Evolutionary conservation across 2,329 filamentous ascomycete genomes (phyloP).

Genomic region (Aureobasidium sp.): DNA sequence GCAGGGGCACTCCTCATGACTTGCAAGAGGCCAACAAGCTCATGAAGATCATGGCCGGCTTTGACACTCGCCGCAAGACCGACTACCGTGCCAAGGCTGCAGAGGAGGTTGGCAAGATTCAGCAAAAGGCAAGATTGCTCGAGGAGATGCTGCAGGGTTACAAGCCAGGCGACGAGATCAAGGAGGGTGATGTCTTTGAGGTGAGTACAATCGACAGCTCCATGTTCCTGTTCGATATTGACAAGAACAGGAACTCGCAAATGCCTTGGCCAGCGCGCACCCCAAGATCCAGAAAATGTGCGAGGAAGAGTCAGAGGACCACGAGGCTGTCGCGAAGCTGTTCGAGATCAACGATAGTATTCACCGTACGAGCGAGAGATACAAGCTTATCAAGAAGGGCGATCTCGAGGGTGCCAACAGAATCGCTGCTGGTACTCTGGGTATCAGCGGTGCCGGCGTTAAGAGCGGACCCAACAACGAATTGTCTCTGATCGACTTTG

Average conservation of each 20-base stretch:
- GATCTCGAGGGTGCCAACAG: constrained; percentile 75
- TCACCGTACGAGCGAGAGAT: constrained; percentile 89
- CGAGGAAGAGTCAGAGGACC: constrained; percentile 94
- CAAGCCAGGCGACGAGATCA: constrained; percentile 69
- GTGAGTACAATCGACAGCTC: constrained; percentile 31
- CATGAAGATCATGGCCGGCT: constrained; percentile 99
- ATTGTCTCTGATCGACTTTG: constrained; percentile 89
- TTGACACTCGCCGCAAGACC: constrained; percentile 88
- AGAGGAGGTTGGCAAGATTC: constrained; percentile 87
- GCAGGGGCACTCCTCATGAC: constrained; percentile 82
- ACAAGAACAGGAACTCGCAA: constrained; percentile 63
- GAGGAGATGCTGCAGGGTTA: constrained; percentile 89
- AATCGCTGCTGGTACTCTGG: constrained; percentile 72
- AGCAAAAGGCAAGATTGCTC: constrained; percentile 84
- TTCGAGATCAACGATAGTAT: constrained; percentile 99
- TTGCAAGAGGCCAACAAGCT: constrained; percentile 92
- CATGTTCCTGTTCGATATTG: not conserved
- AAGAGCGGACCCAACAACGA: constrained; percentile 63
- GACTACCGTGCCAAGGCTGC: constrained; percentile 97
- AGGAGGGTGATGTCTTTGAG: constrained; percentile 60
- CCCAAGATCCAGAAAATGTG: constrained; percentile 99
- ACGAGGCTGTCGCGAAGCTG: constrained; percentile 88
- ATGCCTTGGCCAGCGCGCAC: constrained; percentile 82
- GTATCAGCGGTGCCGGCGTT: constrained; percentile 54
- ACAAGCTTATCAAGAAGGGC: constrained; percentile 92